Evolutionary conservation across 2,329 filamentous ascomycete species (phyloP), one percentile per base, ranked within the genome.

Genomic region (Mycocentrospora acerina): DNA sequence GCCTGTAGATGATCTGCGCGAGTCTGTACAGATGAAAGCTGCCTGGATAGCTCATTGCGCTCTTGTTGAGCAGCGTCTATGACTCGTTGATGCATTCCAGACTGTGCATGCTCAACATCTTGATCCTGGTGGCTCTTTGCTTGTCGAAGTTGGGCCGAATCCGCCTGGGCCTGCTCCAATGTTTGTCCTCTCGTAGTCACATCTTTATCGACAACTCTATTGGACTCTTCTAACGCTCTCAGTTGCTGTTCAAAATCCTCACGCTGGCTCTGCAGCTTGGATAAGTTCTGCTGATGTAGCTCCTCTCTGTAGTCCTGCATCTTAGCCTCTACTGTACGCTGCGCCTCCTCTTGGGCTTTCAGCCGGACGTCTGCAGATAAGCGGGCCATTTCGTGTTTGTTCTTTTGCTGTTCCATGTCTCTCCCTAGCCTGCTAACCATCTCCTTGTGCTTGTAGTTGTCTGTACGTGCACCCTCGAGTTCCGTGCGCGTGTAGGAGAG

Each of bases 401-500:
- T 35, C 10, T 29, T 43, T 22, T 54, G 47, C 16, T 46, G 35
- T 9, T 55, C 44, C 7, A 55, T 34, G 14, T 44, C 48, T 17
- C 39, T 39, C 29, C 60, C 46, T 12, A 63, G 19, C 2, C 15
- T 38, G 1, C 44, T 30, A 7, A 60, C 36, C 15, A 34, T 46
- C 10, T 61, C 60, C 25, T 59, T 60, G 17, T 64, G 55, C 37
- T 50, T 60, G 50, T 62, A 62, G 24, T 51, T 55, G 18, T 61
- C 59, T 2, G 46, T 48, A 6, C 61, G 58, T 10, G 56, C 38
- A 18, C 42, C 42, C 12, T 66, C 62, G 2, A 66, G 51, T 32
- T 67, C 64, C 4, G 53, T 54, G 4, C 57, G 56, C 7, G 62
- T 64, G 37, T 57, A 67, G 1, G 59, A 51, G 7, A 65, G 49